Evolutionary conservation across 2,329 filamentous ascomycete genomes (phyloP).

Genomic region (Eutypa lata): DNA sequence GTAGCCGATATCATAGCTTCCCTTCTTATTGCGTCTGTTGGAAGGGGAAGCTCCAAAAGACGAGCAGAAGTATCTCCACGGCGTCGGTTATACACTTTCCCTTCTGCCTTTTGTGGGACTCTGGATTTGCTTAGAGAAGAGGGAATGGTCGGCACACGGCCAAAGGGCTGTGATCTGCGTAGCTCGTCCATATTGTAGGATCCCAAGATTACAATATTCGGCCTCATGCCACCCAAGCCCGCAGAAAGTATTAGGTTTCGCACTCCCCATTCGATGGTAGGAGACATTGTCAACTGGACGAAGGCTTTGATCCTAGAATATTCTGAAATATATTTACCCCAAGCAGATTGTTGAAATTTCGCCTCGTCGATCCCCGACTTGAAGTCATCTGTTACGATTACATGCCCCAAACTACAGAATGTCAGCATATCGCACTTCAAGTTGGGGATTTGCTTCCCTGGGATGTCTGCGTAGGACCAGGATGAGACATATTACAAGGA

Average conservation of each 20-base stretch:
- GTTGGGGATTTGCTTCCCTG: too few species aligned
- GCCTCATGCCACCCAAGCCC: conserved; percentile 82
- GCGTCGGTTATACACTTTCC: conserved; percentile 30
- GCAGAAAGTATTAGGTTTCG: conserved; percentile 79
- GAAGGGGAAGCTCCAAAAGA: conserved; percentile 56
- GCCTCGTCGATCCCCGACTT: conserved; percentile 75
- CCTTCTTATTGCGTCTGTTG: conserved; percentile 66
- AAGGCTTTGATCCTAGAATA: conserved; percentile 86
- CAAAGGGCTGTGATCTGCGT: conserved; percentile 53
- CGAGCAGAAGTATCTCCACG: conserved; percentile 55
- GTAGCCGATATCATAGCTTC: conserved; percentile 67
- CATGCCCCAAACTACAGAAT: conserved; percentile 60
- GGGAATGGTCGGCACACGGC: conserved; percentile 53
- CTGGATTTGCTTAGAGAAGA: conserved; percentile 33
- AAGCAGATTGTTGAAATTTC: conserved; percentile 73
- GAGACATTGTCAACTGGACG: conserved; percentile 81
- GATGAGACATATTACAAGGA: too few species aligned
- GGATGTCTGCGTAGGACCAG: neutral
- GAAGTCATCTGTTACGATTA: conserved; percentile 84
- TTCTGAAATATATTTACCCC: conserved; percentile 81
- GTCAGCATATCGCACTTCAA: neutral
- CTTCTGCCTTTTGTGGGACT: conserved; percentile 26
- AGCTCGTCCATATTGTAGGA: conserved; percentile 80
- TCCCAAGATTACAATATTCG: conserved; percentile 79
- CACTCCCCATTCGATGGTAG: conserved; percentile 79